These are phyloP conservation scores for Calendula officinalis DNA, from an alignment of 129 eudicot genomes.

Conservation along the genomic window DNA sequence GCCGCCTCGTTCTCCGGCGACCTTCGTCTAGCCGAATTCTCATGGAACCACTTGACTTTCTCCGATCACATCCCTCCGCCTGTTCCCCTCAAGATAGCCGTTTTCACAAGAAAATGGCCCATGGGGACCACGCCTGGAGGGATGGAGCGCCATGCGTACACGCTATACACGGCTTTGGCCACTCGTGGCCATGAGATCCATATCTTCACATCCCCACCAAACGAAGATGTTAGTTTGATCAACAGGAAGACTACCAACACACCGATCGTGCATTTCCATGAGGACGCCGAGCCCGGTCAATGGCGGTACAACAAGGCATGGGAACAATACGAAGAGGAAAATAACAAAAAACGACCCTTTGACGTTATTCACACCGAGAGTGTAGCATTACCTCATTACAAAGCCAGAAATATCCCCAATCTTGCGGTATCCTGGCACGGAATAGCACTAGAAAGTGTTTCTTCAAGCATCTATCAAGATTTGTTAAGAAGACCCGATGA, in stretches of 20 bases:
- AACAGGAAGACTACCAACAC: constrained; percentile 1
- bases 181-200: constrained; percentile 69
- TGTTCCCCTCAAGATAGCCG: constrained; percentile 63
- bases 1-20: constrained; percentile 54
- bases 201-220: constrained; percentile 73
- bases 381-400: constrained; percentile 72
- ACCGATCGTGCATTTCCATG: constrained; percentile 64
- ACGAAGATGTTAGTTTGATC: constrained; percentile 18
- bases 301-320: constrained; percentile 92
- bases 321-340: constrained; percentile 73
- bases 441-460: constrained; percentile 80
- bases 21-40: constrained; percentile 58
- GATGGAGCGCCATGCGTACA: constrained; percentile 97
- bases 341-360: constrained; percentile 33
- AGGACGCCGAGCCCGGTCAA: constrained; percentile 57
- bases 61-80: constrained; percentile 39
- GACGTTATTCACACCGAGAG: constrained; percentile 92
- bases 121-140: constrained; percentile 72
- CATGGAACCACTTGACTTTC: constrained; percentile 71
- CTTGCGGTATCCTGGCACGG: constrained; percentile 97
- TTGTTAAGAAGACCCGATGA: constrained; percentile 49
- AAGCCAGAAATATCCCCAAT: constrained; percentile 57
- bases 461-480: constrained; percentile 82
- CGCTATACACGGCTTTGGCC: constrained; percentile 67
- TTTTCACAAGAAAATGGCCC: constrained; percentile 90